Conservation (phyloP, 345 rosid species). For the Erodium maritimum region DNA sequence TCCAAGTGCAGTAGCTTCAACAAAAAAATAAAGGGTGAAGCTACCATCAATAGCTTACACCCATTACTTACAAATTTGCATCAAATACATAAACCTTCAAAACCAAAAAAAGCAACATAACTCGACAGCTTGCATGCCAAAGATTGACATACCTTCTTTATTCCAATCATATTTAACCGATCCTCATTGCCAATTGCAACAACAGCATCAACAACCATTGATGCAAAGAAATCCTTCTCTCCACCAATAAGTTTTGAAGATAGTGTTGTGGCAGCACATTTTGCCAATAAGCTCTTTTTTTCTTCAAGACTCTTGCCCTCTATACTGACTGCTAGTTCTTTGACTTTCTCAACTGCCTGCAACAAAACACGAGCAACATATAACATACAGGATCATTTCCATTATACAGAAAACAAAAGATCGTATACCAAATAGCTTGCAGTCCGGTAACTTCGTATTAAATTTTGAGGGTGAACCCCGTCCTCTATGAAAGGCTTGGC, state of each 20-base stretch:
- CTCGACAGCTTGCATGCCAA: neutral
- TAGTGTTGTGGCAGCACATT: constrained; percentile 93
- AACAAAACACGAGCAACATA: neutral
- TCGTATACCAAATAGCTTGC: constrained; percentile 57
- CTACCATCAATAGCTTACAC: neutral
- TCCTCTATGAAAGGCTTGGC: constrained; percentile 97
- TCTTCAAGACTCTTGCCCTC: constrained; percentile 88
- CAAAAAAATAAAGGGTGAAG: too few relatives aligned
- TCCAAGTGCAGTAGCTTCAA: neutral
- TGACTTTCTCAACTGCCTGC: constrained; percentile 80
- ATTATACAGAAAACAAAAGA: neutral
- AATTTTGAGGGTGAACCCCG: constrained; percentile 90
- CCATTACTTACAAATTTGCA: neutral
- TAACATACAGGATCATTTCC: neutral
- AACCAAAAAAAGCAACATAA: neutral
- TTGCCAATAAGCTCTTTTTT: constrained; percentile 72
- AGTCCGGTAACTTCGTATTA: constrained; percentile 79
- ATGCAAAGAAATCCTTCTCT: constrained; percentile 87
- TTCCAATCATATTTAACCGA: constrained; percentile 80
- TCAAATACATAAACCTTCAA: neutral
- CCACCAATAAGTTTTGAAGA: constrained; percentile 97
- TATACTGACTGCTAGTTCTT: constrained; percentile 72
- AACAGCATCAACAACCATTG: constrained; percentile 93
- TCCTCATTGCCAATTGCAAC: constrained; percentile 74
- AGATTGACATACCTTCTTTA: constrained; percentile 54